Evolutionary conservation across 2,329 filamentous ascomycete genomes (phyloP), one percentile per base, ranked within the genome.

Genomic region (Arachnopeziza araneosa): DNA sequence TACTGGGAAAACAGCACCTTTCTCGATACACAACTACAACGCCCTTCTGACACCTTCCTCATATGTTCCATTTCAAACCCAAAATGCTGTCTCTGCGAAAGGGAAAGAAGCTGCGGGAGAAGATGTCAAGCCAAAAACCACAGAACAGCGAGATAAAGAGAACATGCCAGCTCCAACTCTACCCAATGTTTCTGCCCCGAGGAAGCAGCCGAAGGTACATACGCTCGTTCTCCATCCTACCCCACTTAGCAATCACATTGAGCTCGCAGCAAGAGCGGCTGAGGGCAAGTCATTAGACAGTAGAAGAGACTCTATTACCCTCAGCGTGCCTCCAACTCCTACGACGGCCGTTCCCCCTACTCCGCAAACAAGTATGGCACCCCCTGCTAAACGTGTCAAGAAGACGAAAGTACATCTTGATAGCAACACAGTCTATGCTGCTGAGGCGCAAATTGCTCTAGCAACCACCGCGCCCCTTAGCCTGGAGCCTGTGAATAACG

Each of bases 21-120:
- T 90, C 64, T 97, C 93, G 0, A 88, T 99, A 52, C 93, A 99
- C 74, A 96, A 96, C 73, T 90, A 93, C 73, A 96, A 92, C 70
- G 86, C 87, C 62, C 95, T 91, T 69, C 81, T 98, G 54, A 97
- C 93, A 0, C 95, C 93, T 0, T 98, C 95, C 0, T 85, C 93
- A 0, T 92, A 88, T 71, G 89, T 85, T 0, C 87, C 91, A 0
- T 96, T 88, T 71, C 91, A 88, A 51, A 83, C 81, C 79, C 81
- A 68, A 77, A 64, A 59, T 14, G 54, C 55, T 55, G 57, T 53
- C 59, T 65, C 62, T 55, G 63, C 71, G 59, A 73, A 74, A 49
- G 72, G 71, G 19, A 71, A 72, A 24, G 63, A 65, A 24, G 70
- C 73, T 23, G 65, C 66, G 55, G 75, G 76, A n/a, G 61, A 59